Conservation (phyloP, 23 red algal species). For the Pyropia yezoensis region DNA sequence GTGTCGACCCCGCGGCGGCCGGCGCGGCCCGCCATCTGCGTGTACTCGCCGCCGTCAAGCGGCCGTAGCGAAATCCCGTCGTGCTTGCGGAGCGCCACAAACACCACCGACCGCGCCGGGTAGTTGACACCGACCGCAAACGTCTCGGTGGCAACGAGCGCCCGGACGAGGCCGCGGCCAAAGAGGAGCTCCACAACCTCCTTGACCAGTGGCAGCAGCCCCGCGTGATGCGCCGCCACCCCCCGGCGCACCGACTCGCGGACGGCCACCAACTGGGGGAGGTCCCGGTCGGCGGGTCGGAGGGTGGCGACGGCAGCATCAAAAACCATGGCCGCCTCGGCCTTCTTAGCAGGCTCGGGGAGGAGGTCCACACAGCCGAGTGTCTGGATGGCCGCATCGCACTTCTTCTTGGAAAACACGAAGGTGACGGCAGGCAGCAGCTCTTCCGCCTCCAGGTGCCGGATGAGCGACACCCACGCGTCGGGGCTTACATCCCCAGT, state of each 20-base stretch:
- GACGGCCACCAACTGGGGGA: conserved; percentile 45
- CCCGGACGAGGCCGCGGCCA: conserved; percentile 42
- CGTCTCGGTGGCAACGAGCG: conserved; percentile 80
- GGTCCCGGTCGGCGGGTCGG: conserved; percentile 32
- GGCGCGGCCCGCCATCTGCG: conserved; percentile 81
- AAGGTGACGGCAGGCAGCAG: conserved; percentile 18
- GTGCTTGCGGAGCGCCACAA: conserved; percentile 57
- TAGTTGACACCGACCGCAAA: conserved; percentile 91
- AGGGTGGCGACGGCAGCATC: conserved; percentile 30
- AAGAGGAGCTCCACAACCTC: conserved; percentile 80
- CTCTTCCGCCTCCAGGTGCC: conserved; percentile 4
- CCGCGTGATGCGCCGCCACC: conserved; percentile 74
- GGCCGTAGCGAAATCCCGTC: conserved; percentile 39
- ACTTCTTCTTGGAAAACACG: conserved; percentile 53
- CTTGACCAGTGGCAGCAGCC: conserved; percentile 74
- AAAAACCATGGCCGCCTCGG: conserved; percentile 23
- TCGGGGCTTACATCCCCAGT: not conserved
- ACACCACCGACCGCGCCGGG: conserved; percentile 70
- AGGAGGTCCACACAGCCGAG: conserved; percentile 14
- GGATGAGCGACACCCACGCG: conserved; percentile 14
- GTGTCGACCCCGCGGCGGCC: conserved; percentile 68
- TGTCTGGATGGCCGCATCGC: conserved; percentile 19
- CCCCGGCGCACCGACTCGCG: conserved; percentile 48
- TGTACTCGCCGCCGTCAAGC: conserved; percentile 71
- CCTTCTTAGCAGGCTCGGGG: conserved; percentile 11